These are phyloP conservation scores for Fusarium proliferatum DNA, from an alignment of 2,329 filamentous ascomycete species.

Conservation along the genomic window DNA sequence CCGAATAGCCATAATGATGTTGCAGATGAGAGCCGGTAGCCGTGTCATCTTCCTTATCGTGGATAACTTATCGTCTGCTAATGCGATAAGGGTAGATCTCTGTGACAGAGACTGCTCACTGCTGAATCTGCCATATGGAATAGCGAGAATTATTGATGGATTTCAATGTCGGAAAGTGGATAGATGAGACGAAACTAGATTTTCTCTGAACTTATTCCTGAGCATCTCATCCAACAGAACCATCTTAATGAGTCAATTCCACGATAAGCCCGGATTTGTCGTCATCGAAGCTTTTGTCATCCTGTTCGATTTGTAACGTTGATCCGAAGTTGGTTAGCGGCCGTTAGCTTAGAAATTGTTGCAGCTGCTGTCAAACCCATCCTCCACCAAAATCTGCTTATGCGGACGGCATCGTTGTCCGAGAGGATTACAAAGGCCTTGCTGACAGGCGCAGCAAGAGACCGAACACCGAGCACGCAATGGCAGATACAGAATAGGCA, in stretches of 20 bases:
- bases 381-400: conserved; percentile 1
- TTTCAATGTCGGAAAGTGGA: fast-evolving
- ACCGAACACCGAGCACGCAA: conserved; percentile 26
- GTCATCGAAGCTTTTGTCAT: conserved; percentile 20
- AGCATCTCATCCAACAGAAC: neutral
- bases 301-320: conserved; percentile 15
- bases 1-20: neutral
- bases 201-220: fast-evolving
- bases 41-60: neutral
- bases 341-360: conserved; percentile 28
- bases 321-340: neutral
- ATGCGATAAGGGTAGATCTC: too few relatives aligned
- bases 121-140: neutral
- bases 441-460: conserved; percentile 7
- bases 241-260: neutral
- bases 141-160: neutral
- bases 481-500: neutral
- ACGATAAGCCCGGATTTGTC: neutral
- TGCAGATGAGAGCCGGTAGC: neutral
- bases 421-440: conserved; percentile 22
- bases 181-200: fast-evolving
- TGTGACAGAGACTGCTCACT: neutral
- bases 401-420: neutral
- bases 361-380: neutral
- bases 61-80: neutral